These are phyloP conservation scores for Flaveria floridana DNA, from an alignment of 140 eudicot species.

Conservation along the genomic window DNA sequence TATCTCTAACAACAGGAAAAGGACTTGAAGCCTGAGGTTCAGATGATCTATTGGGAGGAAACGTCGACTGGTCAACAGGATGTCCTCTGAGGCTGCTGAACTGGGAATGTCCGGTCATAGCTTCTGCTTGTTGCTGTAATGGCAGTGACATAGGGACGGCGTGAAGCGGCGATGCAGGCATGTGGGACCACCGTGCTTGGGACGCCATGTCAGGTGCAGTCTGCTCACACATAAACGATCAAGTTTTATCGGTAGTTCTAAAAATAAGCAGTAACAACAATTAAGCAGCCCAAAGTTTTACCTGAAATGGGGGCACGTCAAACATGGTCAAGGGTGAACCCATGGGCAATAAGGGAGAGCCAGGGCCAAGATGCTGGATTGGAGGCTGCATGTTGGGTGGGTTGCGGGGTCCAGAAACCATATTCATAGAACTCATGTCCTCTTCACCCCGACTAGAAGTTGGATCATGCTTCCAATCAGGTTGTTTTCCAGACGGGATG, in stretches of 20 bases:
- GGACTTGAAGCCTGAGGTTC: slow-evolving; percentile 51
- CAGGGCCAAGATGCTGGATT: slow-evolving; percentile 74
- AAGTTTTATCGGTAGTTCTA: neutral
- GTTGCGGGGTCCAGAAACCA: slow-evolving; percentile 58
- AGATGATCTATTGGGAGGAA: slow-evolving; percentile 42
- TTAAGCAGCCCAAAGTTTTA: slow-evolving; percentile 18
- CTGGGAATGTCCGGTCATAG: slow-evolving; percentile 49
- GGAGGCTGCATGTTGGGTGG: slow-evolving; percentile 53
- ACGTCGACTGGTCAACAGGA: slow-evolving; percentile 47
- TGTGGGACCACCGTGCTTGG: slow-evolving; percentile 71
- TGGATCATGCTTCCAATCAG: slow-evolving; percentile 90
- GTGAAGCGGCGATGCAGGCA: slow-evolving; percentile 66
- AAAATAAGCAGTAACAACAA: too few relatives aligned
- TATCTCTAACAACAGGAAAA: slow-evolving; percentile 34
- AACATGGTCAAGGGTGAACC: slow-evolving; percentile 80
- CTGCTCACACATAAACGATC: slow-evolving; percentile 39
- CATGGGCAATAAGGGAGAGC: slow-evolving; percentile 77
- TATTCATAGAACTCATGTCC: slow-evolving; percentile 44
- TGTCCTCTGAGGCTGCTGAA: slow-evolving; percentile 54
- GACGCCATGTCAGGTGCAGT: slow-evolving; percentile 65
- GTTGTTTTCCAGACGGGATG: slow-evolving; percentile 86
- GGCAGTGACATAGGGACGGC: slow-evolving; percentile 56
- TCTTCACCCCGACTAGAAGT: slow-evolving; percentile 61
- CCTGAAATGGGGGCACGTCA: slow-evolving; percentile 92
- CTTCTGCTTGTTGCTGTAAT: slow-evolving; percentile 61